A percentile compares a stretch with the other conserved stretches of the same genome.
Evolutionary conservation across 169 alveolate species (phyloP).

Genomic region (Eimeria acervulina): DNA sequence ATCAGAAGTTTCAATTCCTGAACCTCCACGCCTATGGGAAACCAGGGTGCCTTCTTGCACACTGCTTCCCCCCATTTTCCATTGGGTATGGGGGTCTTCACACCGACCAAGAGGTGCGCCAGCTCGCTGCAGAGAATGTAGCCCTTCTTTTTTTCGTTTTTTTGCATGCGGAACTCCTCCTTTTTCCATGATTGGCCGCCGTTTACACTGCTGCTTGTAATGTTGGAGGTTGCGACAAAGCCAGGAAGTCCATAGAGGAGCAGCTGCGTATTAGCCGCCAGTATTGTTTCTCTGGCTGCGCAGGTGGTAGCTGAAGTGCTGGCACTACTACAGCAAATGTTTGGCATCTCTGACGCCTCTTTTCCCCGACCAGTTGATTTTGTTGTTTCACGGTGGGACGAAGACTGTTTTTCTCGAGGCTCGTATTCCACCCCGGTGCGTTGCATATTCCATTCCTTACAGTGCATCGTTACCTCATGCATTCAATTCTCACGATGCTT

Average conservation of each 20-base stretch:
- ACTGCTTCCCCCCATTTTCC: conserved; percentile 82
- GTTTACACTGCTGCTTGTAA: background rate
- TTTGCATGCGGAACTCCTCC: background rate
- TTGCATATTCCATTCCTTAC: background rate
- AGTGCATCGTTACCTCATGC: background rate
- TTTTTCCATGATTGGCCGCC: background rate
- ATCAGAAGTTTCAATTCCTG: conserved; percentile 81
- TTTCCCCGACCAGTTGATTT: conserved; percentile 82
- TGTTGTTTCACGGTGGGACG: conserved; percentile 83
- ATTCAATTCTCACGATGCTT: background rate
- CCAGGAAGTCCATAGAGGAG: background rate
- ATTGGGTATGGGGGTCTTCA: conserved; percentile 83
- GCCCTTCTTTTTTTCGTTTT: background rate
- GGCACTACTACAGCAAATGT: conserved; percentile 82
- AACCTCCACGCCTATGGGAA: conserved; percentile 83
- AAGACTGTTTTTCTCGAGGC: conserved; percentile 76
- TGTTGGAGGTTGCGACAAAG: background rate
- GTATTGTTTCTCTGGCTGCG: background rate
- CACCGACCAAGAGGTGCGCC: conserved; percentile 77
- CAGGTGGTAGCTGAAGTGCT: conserved; percentile 84
- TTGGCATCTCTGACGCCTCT: conserved; percentile 54
- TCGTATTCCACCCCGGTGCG: conserved; percentile 82
- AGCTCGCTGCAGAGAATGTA: background rate
- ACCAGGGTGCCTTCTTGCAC: conserved; percentile 83
- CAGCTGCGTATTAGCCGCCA: background rate